A percentile compares a stretch with the other conserved stretches of the same genome.
Conservation (phyloP, 108 stramenopile genomes). For the Cylindrotheca fusiformis region DNA sequence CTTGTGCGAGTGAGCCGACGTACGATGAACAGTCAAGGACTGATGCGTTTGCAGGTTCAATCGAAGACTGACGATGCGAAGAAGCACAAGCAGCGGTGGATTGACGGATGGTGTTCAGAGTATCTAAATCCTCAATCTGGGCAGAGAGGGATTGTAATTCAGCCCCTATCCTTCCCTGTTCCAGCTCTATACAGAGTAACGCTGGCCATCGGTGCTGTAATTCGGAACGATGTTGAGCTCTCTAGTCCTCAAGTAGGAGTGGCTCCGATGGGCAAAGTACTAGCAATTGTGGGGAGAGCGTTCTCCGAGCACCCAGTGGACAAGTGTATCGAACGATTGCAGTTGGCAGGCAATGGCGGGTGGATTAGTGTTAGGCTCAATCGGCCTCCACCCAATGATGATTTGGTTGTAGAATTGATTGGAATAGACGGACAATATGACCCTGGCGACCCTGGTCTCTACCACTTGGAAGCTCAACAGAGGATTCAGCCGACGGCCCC, state of each 20-base stretch:
- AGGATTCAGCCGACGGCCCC: background rate
- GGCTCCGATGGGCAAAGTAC: constrained; percentile 39
- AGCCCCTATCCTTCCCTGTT: constrained; percentile 66
- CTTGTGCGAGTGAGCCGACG: constrained; percentile 60
- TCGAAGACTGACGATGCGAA: constrained; percentile 10
- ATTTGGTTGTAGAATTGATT: constrained; percentile 53
- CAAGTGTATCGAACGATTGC: constrained; percentile 78
- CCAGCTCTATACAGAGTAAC: constrained; percentile 61
- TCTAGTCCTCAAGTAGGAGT: constrained; percentile 56
- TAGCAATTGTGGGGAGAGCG: constrained; percentile 62
- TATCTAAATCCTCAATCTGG: constrained; percentile 83
- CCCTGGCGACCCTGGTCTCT: constrained; percentile 54
- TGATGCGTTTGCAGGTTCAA: constrained; percentile 53
- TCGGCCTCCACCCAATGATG: constrained; percentile 47
- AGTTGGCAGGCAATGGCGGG: constrained; percentile 75
- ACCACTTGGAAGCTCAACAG: constrained; percentile 44
- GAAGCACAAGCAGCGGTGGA: background rate
- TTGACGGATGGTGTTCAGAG: constrained; percentile 86
- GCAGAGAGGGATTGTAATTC: constrained; percentile 69
- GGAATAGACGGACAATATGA: constrained; percentile 52
- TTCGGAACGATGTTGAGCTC: constrained; percentile 73
- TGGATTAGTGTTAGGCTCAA: constrained; percentile 76
- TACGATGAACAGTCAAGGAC: constrained; percentile 72
- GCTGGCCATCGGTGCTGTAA: constrained; percentile 55
- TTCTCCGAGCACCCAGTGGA: constrained; percentile 76